Evolutionary conservation across 148 eudicot species (phyloP).

Genomic region (Polygonum aviculare): DNA sequence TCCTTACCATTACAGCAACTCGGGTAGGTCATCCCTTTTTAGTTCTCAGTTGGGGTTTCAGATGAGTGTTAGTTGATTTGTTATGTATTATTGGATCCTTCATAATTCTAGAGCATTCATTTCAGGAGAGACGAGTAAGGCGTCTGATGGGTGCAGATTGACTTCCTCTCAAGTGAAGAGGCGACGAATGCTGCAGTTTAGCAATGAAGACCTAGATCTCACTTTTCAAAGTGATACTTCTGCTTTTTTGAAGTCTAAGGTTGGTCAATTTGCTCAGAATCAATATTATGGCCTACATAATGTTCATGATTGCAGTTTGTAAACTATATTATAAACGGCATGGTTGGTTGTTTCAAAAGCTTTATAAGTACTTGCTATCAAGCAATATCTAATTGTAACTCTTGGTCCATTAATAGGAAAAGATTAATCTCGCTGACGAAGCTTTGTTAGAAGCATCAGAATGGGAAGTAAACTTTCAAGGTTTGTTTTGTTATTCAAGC

Average conservation of each 20-base stretch:
- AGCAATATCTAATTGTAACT: not conserved
- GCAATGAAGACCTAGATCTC: slow-evolving; percentile 27
- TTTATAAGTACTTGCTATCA: not conserved
- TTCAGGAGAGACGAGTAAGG: slow-evolving; percentile 48
- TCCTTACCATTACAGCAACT: slow-evolving; percentile 26
- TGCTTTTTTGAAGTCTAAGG: slow-evolving; percentile 63
- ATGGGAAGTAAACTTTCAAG: slow-evolving; percentile 64
- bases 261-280: slow-evolving; percentile 16
- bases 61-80: slow-evolving; percentile 9
- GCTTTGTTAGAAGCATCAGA: slow-evolving; percentile 44
- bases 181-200: slow-evolving; percentile 68
- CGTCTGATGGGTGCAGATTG: slow-evolving; percentile 28
- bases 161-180: slow-evolving; percentile 62
- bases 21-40: slow-evolving; percentile 24
- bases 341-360: not conserved
- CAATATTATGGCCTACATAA: not conserved
- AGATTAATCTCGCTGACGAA: slow-evolving; percentile 40
- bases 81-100: not conserved
- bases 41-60: not conserved
- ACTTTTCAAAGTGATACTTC: slow-evolving; percentile 37
- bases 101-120: not conserved
- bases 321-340: not conserved
- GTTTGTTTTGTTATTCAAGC: slow-evolving; percentile 27
- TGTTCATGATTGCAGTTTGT: not conserved
- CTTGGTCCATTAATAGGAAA: slow-evolving; percentile 37